A percentile compares a stretch with the other conserved stretches of the same genome.
phyloP scores from a whole-genome alignment of 805 yeast species.

The Myxozyma kluyveri region DNA sequence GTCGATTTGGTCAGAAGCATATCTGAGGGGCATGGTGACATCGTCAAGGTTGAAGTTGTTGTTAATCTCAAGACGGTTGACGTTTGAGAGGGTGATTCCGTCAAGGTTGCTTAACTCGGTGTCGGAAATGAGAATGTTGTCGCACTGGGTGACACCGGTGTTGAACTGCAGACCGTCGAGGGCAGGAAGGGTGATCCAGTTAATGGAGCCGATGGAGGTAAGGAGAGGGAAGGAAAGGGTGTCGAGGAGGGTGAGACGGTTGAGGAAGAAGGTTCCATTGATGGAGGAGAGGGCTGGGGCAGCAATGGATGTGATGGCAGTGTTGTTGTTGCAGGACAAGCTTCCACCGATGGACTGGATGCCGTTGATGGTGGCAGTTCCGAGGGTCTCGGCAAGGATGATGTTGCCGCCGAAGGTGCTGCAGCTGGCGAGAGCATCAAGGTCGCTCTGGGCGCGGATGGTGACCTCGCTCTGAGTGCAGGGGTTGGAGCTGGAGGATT shows the following conservation, averaged over 20 bases:
- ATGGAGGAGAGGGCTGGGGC: conserved; percentile 79
- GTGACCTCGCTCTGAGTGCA: conserved; percentile 49
- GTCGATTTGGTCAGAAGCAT: conserved; percentile 70
- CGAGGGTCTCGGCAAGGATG: conserved; percentile 53
- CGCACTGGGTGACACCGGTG: conserved; percentile 69
- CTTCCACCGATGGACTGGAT: conserved; percentile 77
- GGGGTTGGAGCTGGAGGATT: not conserved
- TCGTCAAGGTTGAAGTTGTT: conserved; percentile 75
- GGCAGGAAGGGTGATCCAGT: conserved; percentile 83
- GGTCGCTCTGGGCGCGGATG: conserved; percentile 75
- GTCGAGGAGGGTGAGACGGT: conserved; percentile 62
- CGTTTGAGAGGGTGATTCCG: conserved; percentile 42
- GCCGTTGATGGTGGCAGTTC: conserved; percentile 54
- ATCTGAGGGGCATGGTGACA: conserved; percentile 64
- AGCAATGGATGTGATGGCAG: conserved; percentile 57
- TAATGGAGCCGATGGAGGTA: conserved; percentile 75
- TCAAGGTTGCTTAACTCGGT: conserved; percentile 42
- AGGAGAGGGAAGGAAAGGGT: conserved; percentile 73
- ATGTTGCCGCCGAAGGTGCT: conserved; percentile 77
- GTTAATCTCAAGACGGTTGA: conserved; percentile 61
- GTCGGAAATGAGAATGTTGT: conserved; percentile 53
- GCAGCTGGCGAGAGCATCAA: conserved; percentile 73
- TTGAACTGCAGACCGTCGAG: conserved; percentile 66
- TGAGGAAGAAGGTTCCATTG: conserved; percentile 64
- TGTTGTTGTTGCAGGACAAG: conserved; percentile 63